phyloP scores from a whole-genome alignment of 2,329 filamentous ascomycete genomes.

The Hypoxylon sp. region DNA sequence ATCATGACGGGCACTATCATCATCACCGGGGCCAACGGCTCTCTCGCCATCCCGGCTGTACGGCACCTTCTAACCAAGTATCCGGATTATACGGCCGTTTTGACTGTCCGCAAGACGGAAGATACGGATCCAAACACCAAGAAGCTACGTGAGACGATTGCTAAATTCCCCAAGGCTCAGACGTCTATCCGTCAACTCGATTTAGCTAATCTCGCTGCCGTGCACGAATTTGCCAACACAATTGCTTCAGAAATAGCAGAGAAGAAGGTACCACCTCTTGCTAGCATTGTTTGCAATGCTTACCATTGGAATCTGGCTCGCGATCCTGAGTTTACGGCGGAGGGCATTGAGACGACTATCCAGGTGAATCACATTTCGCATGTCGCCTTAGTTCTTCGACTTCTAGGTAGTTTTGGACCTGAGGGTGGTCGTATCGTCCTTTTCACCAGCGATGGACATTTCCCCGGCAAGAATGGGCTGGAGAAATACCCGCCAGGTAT shows the following conservation, averaged over 20 bases:
- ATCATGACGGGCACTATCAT: slow-evolving; percentile 56
- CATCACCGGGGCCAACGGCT: slow-evolving; percentile 59
- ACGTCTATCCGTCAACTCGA: slow-evolving; percentile 56
- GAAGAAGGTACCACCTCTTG: slow-evolving; percentile 53
- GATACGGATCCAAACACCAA: slow-evolving; percentile 52
- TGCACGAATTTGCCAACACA: slow-evolving; percentile 54
- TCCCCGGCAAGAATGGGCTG: slow-evolving; percentile 57
- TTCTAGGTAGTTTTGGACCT: slow-evolving; percentile 74
- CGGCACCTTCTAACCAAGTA: slow-evolving; percentile 43
- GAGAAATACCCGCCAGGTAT: slow-evolving; percentile 57
- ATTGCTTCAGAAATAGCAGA: slow-evolving; percentile 51
- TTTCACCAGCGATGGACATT: slow-evolving; percentile 56
- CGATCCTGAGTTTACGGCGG: slow-evolving; percentile 54
- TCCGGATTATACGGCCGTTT: slow-evolving; percentile 49
- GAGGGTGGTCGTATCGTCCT: slow-evolving; percentile 58
- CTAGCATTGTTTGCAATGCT: slow-evolving; percentile 59
- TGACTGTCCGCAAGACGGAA: slow-evolving; percentile 55
- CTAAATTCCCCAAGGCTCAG: slow-evolving; percentile 56
- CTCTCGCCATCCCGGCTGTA: slow-evolving; percentile 49
- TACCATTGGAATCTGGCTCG: slow-evolving; percentile 57
- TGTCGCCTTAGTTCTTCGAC: slow-evolving; percentile 56
- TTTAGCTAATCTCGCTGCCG: slow-evolving; percentile 54
- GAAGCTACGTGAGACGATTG: slow-evolving; percentile 48
- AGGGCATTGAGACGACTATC: slow-evolving; percentile 58
- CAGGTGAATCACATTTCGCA: slow-evolving; percentile 59